Evolutionary conservation across 2,329 filamentous ascomycete genomes (phyloP), one percentile per base, ranked within the genome.

Genomic region (Claviceps arundinis): DNA sequence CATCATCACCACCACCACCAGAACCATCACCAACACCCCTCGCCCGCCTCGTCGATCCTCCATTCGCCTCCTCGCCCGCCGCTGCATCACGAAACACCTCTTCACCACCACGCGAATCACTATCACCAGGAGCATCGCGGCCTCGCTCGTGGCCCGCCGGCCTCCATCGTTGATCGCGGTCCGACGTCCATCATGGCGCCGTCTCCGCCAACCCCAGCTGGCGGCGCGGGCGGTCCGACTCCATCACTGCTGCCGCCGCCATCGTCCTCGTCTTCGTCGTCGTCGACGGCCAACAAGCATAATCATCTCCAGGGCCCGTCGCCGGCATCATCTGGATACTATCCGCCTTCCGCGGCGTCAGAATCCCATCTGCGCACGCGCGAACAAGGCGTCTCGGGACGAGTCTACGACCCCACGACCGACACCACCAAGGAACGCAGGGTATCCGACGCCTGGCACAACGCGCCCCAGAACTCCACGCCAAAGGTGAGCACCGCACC

Each of bases 351-450:
- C 44, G 30, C 42, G 14, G 46, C 50, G 8, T 53, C 53, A 41
- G 53, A 56, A 47, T 55, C 55, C 45, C 54, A 53, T 51, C 66
- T 67, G 55, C 62, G 62, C 55, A 52, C 60, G 47, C 70, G 66
- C 62, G 69, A 70, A 50, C 70, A 71, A 61, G 60, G 68, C 51
- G 61, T 64, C 16, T 63, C 67, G 52, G 66, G 73, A 60, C 70
- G 71, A 62, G 76, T 75, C 65, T 78, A 78, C 67, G 75, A 78
- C 58, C 75, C 75, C 16, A 72, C 72, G 44, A 75, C 72, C 44
- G 75, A 78, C 65, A 70, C 69, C 55, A 71, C 69, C 48, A 70
- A 67, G 55, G 72, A 74, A 61, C 73, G 70, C 59, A 68, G 66
- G 55, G 63, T 70, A 58, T 73, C 71, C 54, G 74, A 76, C 60